Conservation (phyloP, 345 rosid genomes). For the Viola odorata region DNA sequence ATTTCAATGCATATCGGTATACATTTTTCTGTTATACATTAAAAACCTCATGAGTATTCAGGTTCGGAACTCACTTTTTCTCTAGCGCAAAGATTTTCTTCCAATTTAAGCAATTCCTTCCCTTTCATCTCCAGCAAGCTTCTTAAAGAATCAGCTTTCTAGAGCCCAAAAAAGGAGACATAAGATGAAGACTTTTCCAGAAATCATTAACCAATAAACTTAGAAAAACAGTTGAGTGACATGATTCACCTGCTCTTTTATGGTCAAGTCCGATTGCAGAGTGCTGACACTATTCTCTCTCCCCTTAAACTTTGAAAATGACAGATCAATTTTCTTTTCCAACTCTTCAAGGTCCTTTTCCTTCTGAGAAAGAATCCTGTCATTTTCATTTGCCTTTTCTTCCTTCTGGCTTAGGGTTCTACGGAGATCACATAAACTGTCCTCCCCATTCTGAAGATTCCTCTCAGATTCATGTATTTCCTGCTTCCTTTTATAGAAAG, state of each 20-base stretch:
- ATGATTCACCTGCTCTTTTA: constrained; percentile 57
- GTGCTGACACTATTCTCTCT: constrained; percentile 45
- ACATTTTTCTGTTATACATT: no score
- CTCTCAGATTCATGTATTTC: constrained; percentile 74
- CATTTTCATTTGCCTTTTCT: constrained; percentile 48
- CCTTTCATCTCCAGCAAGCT: constrained; percentile 45
- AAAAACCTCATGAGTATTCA: not conserved
- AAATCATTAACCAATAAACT: constrained; percentile 3
- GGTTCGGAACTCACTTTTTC: constrained; percentile 55
- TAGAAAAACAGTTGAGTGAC: not conserved
- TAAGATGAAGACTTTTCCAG: not conserved
- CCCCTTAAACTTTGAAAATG: constrained; percentile 44
- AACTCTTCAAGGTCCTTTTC: constrained; percentile 50
- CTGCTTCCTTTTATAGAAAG: constrained; percentile 64
- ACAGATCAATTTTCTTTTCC: constrained; percentile 44
- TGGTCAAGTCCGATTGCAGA: constrained; percentile 44
- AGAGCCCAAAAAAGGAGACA: constrained; percentile 20
- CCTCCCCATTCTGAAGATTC: constrained; percentile 45
- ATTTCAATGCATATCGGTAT: no score
- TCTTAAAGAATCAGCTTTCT: constrained; percentile 45
- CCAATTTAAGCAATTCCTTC: constrained; percentile 48
- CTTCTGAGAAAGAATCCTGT: constrained; percentile 39
- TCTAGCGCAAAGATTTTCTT: constrained; percentile 61
- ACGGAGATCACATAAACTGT: constrained; percentile 43
- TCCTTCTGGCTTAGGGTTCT: constrained; percentile 48